phyloP scores from a whole-genome alignment of 345 rosid genomes.

The Geranium brycei region DNA sequence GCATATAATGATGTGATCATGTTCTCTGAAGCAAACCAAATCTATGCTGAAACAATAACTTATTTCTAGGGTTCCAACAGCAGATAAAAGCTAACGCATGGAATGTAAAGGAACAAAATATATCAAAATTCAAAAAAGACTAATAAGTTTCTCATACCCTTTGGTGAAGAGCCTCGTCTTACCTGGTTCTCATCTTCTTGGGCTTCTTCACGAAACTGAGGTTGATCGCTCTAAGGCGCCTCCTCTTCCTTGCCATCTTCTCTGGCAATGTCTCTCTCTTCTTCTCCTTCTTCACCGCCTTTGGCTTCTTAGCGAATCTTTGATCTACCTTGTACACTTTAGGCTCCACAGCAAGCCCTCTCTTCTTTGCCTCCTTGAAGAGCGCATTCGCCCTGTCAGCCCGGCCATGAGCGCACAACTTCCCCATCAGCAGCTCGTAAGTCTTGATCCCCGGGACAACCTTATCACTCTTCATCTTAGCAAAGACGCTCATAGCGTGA shows the following conservation, averaged over 20 bases:
- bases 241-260: conserved; percentile 86
- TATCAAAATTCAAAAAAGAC: background rate
- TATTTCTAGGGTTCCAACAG: too few relatives aligned
- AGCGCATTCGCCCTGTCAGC: conserved; percentile 65
- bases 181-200: conserved; percentile 25
- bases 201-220: conserved; percentile 91
- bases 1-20: too few relatives aligned
- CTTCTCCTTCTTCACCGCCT: conserved; percentile 50
- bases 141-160: background rate
- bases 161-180: too few relatives aligned
- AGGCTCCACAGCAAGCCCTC: conserved; percentile 56
- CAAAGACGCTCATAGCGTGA: conserved; percentile 72
- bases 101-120: background rate
- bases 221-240: conserved; percentile 62
- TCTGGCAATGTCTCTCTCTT: conserved; percentile 92
- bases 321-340: conserved; percentile 60
- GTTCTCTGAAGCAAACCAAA: too few relatives aligned
- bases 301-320: conserved; percentile 46
- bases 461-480: conserved; percentile 68
- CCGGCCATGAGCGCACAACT: conserved; percentile 54
- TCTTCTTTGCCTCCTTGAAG: conserved; percentile 50
- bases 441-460: conserved; percentile 68
- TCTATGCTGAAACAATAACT: too few relatives aligned
- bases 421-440: conserved; percentile 71
- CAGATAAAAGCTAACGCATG: background rate